Base-by-base conservation (phyloP, 2,329 filamentous ascomycete genomes). In the Aspergillus pseudoglaucus region DNA sequence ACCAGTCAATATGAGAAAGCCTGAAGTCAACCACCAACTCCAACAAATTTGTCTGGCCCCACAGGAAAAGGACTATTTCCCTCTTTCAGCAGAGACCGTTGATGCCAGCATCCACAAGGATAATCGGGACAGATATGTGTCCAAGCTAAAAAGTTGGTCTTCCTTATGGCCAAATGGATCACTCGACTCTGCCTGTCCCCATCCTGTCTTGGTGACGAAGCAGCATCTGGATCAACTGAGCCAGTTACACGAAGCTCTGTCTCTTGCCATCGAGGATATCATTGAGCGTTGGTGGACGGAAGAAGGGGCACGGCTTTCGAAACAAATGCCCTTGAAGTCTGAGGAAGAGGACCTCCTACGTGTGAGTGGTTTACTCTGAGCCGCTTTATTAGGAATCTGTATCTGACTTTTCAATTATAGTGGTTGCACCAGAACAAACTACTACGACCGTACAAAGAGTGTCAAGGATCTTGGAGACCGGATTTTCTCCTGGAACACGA, bases 231-330 rank as follows among this genome's bases (percentile, higher is more conserved):
- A 41, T 10, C 8, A 22, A 12, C 6, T 20, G 20, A 23, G 9
- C 15, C 12, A 48, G 1, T 22, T 59, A 2, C 53, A 61, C 37
- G 50, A 53, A 30, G 51, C 60, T 2, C 47, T 64, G 12, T 47
- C 52, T 17, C 42, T 52, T 4, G 60, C 57, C 15, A 45, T 61
- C 6, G 48, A 47, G 25, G 52, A 59, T 45, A 60, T 62, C 9
- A 50, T 63, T 8, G 53, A 58, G 14, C 51, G 60, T 53, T 64
- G 60, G 60, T 63, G 57, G 54, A 54, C 51, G 6, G 60, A 64
- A 32, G 38, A 27, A 0, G 35, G 53, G 12, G 56, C 60, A 3
- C 17, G 44, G 2, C 58, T 64, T 20, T 56, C 59, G 4, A 32
- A 44, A 7, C 48, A 58, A 2, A 61, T 64, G 61, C 60, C 61